Evolutionary conservation across 1,284 basidiomycete genomes (phyloP), one percentile per base, ranked within the genome.

Genomic region (Ganoderma lingzhi): DNA sequence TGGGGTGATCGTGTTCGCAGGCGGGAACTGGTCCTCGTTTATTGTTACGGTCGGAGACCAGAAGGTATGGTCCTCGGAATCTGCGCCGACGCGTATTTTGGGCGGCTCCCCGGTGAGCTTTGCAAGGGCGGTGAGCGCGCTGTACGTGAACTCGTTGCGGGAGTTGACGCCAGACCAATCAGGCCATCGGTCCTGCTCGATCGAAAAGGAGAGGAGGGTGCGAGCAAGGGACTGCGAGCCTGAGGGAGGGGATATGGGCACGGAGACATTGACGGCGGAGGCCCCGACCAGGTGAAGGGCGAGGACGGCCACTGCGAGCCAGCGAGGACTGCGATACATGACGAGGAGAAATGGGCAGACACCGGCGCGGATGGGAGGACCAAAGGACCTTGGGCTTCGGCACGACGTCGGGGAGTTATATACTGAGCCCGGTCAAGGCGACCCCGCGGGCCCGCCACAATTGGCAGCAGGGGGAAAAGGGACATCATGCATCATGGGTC

Each of bases 111-210:
- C 86, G 4, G 87, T 85, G 28, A 89, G 78, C 51, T 76, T 71
- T 51, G 82, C 85, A 65, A 90, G 75, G 72, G 89, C 90, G 69
- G 86, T 80, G 64, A 91, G 79, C 6, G 84, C 84, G 71, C 87
- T 90, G 79, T 82, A 82, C 71, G 88, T 85, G 77, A 89, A 91
- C 12, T 83, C 65, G 74, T 90, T 90, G 55, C 79, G 78, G 3
- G 82, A 76, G 12, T 80, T 79, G 1, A 80, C 82, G 15, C 90
- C 89, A 15, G 78, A 79, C 89, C 90, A 91, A 68, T 90, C 88
- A 15, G 82, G 80, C 89, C 89, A 91, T 19, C 86, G 80, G 73
- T 91, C 89, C 75, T 90, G 86, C 76, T 91, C 90, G 63, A 92
- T 85, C 17, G 89, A 91, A 70, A 91, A 84, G 0, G 87, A 89